Base-by-base conservation (phyloP, 2,329 filamentous ascomycete species). In the Xylaria multiplex region DNA sequence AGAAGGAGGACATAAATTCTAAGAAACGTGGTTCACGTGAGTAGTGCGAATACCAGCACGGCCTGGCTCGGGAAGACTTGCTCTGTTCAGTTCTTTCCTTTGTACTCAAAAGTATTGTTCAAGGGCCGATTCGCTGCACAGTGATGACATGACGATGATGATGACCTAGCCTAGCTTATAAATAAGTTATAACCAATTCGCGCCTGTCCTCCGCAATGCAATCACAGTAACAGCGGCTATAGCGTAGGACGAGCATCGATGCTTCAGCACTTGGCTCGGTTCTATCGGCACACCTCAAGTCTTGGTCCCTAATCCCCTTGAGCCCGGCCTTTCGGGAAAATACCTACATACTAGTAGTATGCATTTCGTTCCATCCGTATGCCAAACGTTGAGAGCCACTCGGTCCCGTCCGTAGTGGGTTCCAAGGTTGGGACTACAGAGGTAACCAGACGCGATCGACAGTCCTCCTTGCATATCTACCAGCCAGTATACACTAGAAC, bases 211-310 rank as follows among this genome's bases (percentile, higher is more conserved):
- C 49, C 43, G 43, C 45, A 58, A 37, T 19, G 27, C 27, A 27
- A 27, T 27, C 2, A 27, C 27, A 43, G 37, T 22, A 50, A n/a
- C 22, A 2, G 27, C 16, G 7, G 30, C 43, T 50, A 27, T 22
- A 49, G 32, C 43, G 13, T 62, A 32, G 40, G 49, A 62, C 32
- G 27, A 40, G 37, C 16, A 30, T 16, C 43, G 35, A n/a, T 9
- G 27, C 37, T 50, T 45, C 22, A 42, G 40, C 32, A 30, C 64
- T 53, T 66, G 59, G 53, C 59, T 55, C 64, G 64, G 64, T 54
- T 66, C 59, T 55, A 45, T 59, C 64, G 59, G 64, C 64, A 66
- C 54, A 27, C 32, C 46, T 40, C 22, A 32, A 52, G 35, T 58
- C 37, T 45, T 56, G 53, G 27, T 27, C 27, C 27, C 27, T 27